Base-by-base conservation (phyloP, 164 flowering plant species). In the Aristolochia fimbriata region DNA sequence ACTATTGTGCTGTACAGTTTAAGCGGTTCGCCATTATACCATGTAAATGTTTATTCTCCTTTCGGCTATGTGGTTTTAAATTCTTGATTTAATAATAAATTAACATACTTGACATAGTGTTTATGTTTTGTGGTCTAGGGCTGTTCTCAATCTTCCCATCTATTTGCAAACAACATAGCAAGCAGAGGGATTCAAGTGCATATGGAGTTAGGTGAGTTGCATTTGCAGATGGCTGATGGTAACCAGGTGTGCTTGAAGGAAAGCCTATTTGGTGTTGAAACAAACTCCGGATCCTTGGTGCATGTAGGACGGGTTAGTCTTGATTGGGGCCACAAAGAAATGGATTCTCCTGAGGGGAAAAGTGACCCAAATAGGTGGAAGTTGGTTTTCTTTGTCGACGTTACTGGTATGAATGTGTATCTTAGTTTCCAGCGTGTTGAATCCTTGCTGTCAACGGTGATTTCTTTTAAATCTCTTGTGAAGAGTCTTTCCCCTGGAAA, bases 81-180 rank as follows among this genome's bases (percentile, higher is more conserved):
- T 15, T 19, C 27, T 45, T 23, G 27, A 20, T 27, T 9, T 45
- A 15, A 23, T 45, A 15, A 23, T 11, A 13, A 52, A 2, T 22
- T 22, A 13, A 22, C 5, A 22, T 22, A 23, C 27, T 22, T 23
- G 30, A 56, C 52, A 27, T 31, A 56, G 13, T 25, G 27, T 24
- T 56, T 11, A 15, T 31, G 20, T n/a, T 3, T 53, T 78, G 73
- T 74, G 4, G 43, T 37, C 43, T 37, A 94, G 99, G 91, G 80
- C 30, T 94, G 93, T 69, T 88, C 96, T 47, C 99, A 94, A 70
- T 91, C 99, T 22, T 84, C 89, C 53, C 99, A 94, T 69, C 61
- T 91, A 61, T 86, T 80, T 78, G 97, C 97, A 51, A 94, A 94
- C 71, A 87, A 94, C 70, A 80, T 91, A 70, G 81, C 99, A 27